Evolutionary conservation across 352 stramenopile species (phyloP).

Genomic region (Pythium diclinum): DNA sequence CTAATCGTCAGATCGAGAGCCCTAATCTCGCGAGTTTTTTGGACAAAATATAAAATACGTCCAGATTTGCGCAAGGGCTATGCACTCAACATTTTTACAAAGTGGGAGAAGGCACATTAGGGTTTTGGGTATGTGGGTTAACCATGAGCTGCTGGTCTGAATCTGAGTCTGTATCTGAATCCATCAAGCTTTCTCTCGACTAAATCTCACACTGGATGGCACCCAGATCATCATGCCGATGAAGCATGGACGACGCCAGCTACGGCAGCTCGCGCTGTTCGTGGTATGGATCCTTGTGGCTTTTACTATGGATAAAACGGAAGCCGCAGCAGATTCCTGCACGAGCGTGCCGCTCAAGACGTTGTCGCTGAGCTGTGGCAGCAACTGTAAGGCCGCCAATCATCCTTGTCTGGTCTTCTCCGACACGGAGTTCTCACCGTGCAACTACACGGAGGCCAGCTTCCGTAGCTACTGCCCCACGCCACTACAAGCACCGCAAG

Average conservation of each 20-base stretch:
- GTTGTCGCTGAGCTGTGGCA: slow-evolving; percentile 13
- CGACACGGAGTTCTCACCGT: background rate
- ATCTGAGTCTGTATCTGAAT: background rate
- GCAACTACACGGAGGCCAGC: background rate
- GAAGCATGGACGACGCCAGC: background rate
- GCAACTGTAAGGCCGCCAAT: background rate
- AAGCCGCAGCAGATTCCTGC: background rate
- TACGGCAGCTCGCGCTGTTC: background rate
- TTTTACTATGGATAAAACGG: background rate
- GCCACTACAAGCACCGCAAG: background rate
- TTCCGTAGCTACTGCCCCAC: background rate
- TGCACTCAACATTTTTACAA: too few species aligned
- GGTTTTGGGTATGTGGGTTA: background rate
- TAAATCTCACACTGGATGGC: background rate
- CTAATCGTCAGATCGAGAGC: background rate
- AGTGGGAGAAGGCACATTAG: background rate
- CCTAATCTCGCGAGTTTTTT: too few species aligned
- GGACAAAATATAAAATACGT: too few species aligned
- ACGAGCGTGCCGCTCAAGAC: slow-evolving; percentile 2
- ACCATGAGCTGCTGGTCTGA: background rate
- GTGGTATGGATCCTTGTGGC: background rate
- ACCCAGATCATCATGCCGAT: background rate
- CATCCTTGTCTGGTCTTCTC: slow-evolving; percentile 9
- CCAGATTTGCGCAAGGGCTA: too few species aligned
- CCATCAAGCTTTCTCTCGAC: background rate